phyloP scores from a whole-genome alignment of 2,329 filamentous ascomycete genomes.

The Beauveria medogensis region DNA sequence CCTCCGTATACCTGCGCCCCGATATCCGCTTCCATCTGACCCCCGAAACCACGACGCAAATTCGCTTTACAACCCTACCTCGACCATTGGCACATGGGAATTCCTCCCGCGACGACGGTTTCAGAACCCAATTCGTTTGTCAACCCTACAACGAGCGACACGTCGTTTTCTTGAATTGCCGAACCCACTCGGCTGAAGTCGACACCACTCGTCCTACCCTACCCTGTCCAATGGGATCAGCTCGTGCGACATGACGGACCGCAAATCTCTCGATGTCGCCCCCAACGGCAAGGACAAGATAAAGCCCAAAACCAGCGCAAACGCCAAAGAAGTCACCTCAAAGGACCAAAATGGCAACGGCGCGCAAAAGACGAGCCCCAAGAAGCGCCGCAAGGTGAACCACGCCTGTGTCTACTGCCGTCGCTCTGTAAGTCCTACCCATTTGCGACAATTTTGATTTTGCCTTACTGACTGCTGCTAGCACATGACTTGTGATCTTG shows the following conservation, averaged over 20 bases:
- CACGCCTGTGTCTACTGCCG: conserved; percentile 86
- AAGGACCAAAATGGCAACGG: conserved; percentile 22
- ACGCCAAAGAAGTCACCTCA: conserved; percentile 19
- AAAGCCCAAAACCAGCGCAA: not conserved
- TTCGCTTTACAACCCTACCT: not conserved
- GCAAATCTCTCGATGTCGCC: conserved; percentile 17
- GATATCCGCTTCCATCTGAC: not conserved
- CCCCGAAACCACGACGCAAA: not conserved
- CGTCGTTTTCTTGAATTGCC: not conserved
- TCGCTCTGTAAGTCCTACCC: conserved; percentile 65
- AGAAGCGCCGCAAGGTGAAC: conserved; percentile 84
- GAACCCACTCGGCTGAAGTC: not conserved
- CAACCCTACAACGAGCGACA: not conserved
- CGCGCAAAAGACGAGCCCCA: conserved; percentile 49
- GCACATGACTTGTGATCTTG: conserved; percentile 91
- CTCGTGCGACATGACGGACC: conserved; percentile 22
- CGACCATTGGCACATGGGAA: not conserved
- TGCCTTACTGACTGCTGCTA: conserved; percentile 27
- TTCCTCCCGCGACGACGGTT: not conserved
- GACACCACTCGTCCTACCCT: not conserved
- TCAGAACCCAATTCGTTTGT: not conserved
- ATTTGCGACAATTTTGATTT: conserved; percentile 10
- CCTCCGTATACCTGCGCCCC: not conserved
- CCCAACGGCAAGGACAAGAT: conserved; percentile 20
- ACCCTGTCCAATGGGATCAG: not conserved